Evolutionary conservation across 305 asterid species (phyloP), one percentile per base, ranked within the genome.

Genomic region (Fraxinus xanthoxyloides): DNA sequence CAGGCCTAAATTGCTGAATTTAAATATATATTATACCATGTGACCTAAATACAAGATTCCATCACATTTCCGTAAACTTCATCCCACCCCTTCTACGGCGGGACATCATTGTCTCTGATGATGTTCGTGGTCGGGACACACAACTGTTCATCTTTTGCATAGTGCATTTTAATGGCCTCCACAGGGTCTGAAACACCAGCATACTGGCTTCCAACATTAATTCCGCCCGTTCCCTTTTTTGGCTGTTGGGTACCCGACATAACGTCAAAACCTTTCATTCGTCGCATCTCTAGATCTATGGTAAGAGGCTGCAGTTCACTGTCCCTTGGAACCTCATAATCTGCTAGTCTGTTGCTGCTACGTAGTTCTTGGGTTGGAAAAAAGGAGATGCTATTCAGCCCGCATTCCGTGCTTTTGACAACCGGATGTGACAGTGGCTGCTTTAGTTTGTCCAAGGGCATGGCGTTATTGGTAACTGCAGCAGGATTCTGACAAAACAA

Each of bases 141-240:
- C 35, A 88, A 82, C 70, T 88, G 93, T 28, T 93, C 97, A 3
- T 91, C 83, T 79, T 91, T 92, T 0, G 95, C 91, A 84, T 89
- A 93, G 83, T 92, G 97, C 97, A 92, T 83, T 83, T 87, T 92
- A 8, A 93, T 88, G 83, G 97, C 98, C 15, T 95, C 89, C 23
- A 92, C 97, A 0, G 98, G 98, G 83, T 97, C 98, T 1, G 98
- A 89, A 79, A 93, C 87, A 5, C 91, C 87, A 30, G 87, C 87
- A 38, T 26, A 26, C 84, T 86, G 97, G 46, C 97, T 83, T 40
- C 92, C 93, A 35, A 81, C 94, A 73, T 89, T 91, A 38, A 91
- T 72, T 46, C 92, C 97, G 5, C 88, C 88, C 82, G 87, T 56
- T 32, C 95, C 96, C 77, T 90, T 85, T 5, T 87, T 63, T 70